Evolutionary conservation across 495 filamentous ascomycete genomes (phyloP).

Genomic region (Penicillium samsonianum): DNA sequence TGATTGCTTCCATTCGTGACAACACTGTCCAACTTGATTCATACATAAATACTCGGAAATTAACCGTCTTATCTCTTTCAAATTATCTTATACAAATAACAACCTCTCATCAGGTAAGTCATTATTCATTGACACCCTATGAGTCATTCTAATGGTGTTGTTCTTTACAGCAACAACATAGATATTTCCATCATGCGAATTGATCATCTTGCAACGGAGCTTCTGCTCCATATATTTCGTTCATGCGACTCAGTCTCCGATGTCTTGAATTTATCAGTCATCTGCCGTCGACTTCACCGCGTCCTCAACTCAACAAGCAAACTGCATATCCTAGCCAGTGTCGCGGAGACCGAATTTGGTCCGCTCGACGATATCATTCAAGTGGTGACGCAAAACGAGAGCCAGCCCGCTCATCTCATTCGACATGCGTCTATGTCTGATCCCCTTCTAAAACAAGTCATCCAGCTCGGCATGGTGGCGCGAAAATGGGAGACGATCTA

Average conservation of each 20-base stretch:
- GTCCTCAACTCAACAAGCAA: slow-evolving; percentile 55
- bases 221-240: slow-evolving; percentile 61
- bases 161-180: slow-evolving; percentile 18
- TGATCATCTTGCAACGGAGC: slow-evolving; percentile 59
- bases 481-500: slow-evolving; percentile 67
- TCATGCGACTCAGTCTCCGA: slow-evolving; percentile 54
- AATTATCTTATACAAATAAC: not conserved
- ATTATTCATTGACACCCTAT: slow-evolving; percentile 5
- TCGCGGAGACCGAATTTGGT: slow-evolving; percentile 59
- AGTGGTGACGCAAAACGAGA: slow-evolving; percentile 58
- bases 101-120: slow-evolving; percentile 10
- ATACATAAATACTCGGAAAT: not conserved
- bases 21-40: slow-evolving; percentile 21
- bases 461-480: slow-evolving; percentile 58
- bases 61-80: not conserved
- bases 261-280: slow-evolving; percentile 54
- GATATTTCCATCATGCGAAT: slow-evolving; percentile 44
- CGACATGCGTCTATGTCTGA: slow-evolving; percentile 51
- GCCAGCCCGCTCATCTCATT: slow-evolving; percentile 54
- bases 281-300: slow-evolving; percentile 55
- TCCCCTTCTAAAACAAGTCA: slow-evolving; percentile 57
- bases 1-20: slow-evolving; percentile 40
- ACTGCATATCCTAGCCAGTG: slow-evolving; percentile 52
- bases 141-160: not conserved
- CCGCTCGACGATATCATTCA: slow-evolving; percentile 62